Percentiles rank a stretch among this genome's conserved stretches.
These are phyloP conservation scores for Verticillium albo-atrum DNA, from an alignment of 2,329 filamentous ascomycete genomes.

Conservation along the genomic window DNA sequence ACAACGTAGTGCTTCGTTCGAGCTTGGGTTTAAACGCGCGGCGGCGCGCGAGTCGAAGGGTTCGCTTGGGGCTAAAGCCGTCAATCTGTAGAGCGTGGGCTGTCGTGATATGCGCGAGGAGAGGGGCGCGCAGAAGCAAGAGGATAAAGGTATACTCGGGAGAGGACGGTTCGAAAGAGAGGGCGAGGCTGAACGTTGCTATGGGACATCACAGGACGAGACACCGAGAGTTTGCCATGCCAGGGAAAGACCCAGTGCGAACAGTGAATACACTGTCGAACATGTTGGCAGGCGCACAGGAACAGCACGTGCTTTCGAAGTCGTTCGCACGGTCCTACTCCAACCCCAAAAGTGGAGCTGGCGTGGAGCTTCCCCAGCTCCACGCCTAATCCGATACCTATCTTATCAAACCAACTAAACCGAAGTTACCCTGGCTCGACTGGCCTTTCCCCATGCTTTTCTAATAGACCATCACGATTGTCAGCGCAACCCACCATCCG, in stretches of 20 bases:
- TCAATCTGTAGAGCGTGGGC: not conserved
- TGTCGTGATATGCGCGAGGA: not conserved
- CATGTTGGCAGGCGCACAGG: not conserved
- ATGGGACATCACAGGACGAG: not conserved
- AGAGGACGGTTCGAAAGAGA: not conserved
- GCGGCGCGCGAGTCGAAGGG: not conserved
- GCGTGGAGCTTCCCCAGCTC: too few species aligned
- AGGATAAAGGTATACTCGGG: not conserved
- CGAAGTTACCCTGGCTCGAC: too few species aligned
- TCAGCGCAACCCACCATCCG: too few species aligned
- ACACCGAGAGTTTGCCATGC: not conserved
- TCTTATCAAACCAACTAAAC: too few species aligned
- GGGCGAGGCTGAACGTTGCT: not conserved
- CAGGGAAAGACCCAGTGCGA: not conserved
- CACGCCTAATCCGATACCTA: too few species aligned
- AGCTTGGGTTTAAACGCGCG: not conserved
- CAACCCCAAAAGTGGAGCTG: too few species aligned
- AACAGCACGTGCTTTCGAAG: not conserved
- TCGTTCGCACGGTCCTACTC: not conserved
- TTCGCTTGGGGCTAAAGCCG: not conserved
- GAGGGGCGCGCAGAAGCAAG: not conserved
- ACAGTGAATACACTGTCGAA: not conserved
- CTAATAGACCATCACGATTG: too few species aligned
- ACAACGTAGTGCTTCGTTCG: not conserved
- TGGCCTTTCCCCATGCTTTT: too few species aligned